phyloP scores from a whole-genome alignment of 2,329 filamentous ascomycete species.

The Coniochaeta sp. region DNA sequence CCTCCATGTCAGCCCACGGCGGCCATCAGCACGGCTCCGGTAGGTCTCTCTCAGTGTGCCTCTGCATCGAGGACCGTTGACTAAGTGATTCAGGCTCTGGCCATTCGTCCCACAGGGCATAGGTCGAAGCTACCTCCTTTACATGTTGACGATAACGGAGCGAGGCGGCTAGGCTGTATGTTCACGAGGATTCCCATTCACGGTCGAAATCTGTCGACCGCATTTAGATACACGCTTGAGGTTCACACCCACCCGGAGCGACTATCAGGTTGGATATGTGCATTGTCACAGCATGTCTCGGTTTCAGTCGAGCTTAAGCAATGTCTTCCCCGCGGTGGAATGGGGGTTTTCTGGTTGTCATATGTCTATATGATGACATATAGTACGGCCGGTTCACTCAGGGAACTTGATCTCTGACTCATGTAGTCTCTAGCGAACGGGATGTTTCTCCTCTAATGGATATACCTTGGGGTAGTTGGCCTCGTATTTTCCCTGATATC shows the following conservation, averaged over 20 bases:
- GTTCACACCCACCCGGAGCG: conserved; percentile 1
- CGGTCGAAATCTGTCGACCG: background rate
- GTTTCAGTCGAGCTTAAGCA: background rate
- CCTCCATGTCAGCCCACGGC: background rate
- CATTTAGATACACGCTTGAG: background rate
- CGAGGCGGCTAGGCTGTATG: background rate
- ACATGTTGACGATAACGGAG: background rate
- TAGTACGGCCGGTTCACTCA: background rate
- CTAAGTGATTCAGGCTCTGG: background rate
- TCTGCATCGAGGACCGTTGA: background rate
- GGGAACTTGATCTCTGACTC: background rate
- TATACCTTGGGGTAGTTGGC: background rate
- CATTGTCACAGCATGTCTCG: background rate
- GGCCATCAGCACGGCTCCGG: background rate
- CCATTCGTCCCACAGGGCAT: background rate
- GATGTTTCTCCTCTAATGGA: background rate
- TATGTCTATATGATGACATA: background rate
- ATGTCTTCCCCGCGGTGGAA: background rate
- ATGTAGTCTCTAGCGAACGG: background rate
- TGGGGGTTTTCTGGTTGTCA: background rate
- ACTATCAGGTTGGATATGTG: background rate
- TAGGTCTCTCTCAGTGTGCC: background rate
- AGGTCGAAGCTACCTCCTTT: background rate
- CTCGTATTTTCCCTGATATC: too few species aligned
- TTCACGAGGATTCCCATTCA: background rate